Evolutionary conservation across 2,329 filamentous ascomycete species (phyloP).

Genomic region (Juglanconis oblonga): DNA sequence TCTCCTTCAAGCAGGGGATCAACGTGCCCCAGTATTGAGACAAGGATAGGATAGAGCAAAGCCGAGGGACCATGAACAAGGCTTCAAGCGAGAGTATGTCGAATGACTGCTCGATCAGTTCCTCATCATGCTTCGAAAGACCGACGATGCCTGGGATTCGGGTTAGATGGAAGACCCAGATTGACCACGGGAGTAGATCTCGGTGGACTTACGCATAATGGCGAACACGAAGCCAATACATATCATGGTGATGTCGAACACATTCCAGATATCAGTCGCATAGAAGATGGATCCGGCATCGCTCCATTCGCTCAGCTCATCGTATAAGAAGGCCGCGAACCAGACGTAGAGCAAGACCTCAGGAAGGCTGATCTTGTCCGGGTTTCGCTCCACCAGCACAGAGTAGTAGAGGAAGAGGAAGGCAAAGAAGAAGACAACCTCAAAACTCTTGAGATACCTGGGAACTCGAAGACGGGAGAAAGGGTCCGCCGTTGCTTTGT

Average conservation of each 20-base stretch:
- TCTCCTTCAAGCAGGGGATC: slow-evolving; percentile 88
- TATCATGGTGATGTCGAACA: slow-evolving; percentile 77
- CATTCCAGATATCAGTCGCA: slow-evolving; percentile 74
- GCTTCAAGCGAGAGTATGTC: slow-evolving; percentile 88
- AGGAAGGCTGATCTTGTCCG: slow-evolving; percentile 60
- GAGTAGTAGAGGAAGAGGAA: slow-evolving; percentile 81
- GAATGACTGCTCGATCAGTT: slow-evolving; percentile 75
- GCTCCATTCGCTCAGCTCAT: slow-evolving; percentile 79
- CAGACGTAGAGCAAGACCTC: slow-evolving; percentile 79
- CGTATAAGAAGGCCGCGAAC: slow-evolving; percentile 84
- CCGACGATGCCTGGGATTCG: slow-evolving; percentile 59
- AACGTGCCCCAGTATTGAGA: slow-evolving; percentile 88
- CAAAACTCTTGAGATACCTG: slow-evolving; percentile 80
- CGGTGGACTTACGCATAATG: slow-evolving; percentile 59
- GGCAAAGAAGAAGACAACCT: slow-evolving; percentile 74
- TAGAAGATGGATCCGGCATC: slow-evolving; percentile 89
- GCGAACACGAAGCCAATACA: slow-evolving; percentile 71
- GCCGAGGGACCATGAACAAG: slow-evolving; percentile 83
- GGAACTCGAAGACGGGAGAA: slow-evolving; percentile 76
- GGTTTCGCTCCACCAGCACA: slow-evolving; percentile 74
- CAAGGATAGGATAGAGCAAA: slow-evolving; percentile 82
- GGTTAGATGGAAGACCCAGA: slow-evolving; percentile 17
- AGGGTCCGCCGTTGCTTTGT: slow-evolving; percentile 62
- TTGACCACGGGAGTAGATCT: background rate
- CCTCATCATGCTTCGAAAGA: slow-evolving; percentile 54